Conservation (phyloP, 2,329 filamentous ascomycete species). For the Pseudonectria buxi region DNA sequence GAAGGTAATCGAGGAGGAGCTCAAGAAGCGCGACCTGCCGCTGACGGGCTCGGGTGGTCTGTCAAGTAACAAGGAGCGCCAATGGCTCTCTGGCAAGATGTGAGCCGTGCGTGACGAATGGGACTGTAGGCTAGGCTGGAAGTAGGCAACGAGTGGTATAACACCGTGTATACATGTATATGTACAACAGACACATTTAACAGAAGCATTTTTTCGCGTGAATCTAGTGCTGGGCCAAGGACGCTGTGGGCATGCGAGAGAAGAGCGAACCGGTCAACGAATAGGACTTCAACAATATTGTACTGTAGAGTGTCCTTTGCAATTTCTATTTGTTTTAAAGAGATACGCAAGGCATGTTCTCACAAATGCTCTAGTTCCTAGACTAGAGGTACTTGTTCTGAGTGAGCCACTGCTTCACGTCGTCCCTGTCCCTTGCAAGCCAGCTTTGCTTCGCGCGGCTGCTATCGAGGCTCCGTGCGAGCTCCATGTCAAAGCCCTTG, state of each 20-base stretch:
- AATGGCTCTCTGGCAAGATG: slow-evolving; percentile 35
- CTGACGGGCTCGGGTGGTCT: slow-evolving; percentile 40
- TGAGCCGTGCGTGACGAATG: slow-evolving; percentile 15
- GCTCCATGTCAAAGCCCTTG: slow-evolving; percentile 75
- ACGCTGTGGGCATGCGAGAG: too few relatives aligned
- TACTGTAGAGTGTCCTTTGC: too few relatives aligned
- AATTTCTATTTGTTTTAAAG: too few relatives aligned
- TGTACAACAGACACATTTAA: slow-evolving; percentile 24
- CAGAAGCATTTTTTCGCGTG: slow-evolving; percentile 10
- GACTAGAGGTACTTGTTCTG: slow-evolving; percentile 22
- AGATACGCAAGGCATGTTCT: background rate
- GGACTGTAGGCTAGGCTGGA: slow-evolving; percentile 8
- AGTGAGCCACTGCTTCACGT: slow-evolving; percentile 56
- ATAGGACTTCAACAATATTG: too few relatives aligned
- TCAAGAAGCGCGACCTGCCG: slow-evolving; percentile 56
- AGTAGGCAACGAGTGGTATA: slow-evolving; percentile 12
- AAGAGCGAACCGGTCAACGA: too few relatives aligned
- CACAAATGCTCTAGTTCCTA: too few relatives aligned
- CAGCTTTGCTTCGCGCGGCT: slow-evolving; percentile 68
- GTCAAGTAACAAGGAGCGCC: slow-evolving; percentile 35
- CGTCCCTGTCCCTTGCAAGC: slow-evolving; percentile 55
- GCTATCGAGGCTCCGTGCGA: slow-evolving; percentile 84
- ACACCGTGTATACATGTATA: slow-evolving; percentile 25
- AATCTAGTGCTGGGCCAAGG: too few relatives aligned
- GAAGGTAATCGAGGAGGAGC: slow-evolving; percentile 71